Conservation (phyloP, 2,329 filamentous ascomycete species). For the Thelonectria rubi region DNA sequence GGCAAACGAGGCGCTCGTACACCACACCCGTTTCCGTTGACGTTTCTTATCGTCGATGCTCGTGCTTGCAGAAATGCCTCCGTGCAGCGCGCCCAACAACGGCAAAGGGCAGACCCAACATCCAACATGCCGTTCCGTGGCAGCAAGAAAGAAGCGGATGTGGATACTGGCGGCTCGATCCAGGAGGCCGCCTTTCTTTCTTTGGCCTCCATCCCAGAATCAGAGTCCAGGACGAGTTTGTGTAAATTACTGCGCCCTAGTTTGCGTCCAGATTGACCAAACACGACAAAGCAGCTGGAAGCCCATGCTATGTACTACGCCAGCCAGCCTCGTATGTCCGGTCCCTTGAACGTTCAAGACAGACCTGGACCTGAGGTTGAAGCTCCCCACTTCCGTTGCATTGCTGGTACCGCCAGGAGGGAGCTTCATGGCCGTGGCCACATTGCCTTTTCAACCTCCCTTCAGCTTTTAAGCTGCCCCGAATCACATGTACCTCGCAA, state of each 20-base stretch:
- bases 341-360: background rate
- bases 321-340: background rate
- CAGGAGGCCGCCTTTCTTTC: constrained; percentile 9
- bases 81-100: too few species aligned
- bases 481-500: constrained; percentile 4
- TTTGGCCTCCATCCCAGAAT: background rate
- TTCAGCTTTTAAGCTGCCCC: constrained; percentile 1
- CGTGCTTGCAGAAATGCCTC: too few species aligned
- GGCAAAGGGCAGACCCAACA: background rate
- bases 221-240: background rate
- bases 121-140: background rate
- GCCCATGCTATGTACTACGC: background rate
- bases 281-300: background rate
- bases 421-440: background rate
- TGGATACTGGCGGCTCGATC: constrained; percentile 22
- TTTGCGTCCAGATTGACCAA: background rate
- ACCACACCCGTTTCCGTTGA: constrained; percentile 28
- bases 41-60: background rate
- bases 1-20: background rate
- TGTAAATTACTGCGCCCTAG: too few species aligned
- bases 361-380: constrained; percentile 14
- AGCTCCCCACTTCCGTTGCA: background rate
- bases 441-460: constrained; percentile 5
- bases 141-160: constrained; percentile 12
- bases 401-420: constrained; percentile 3